A percentile compares a stretch with the other conserved stretches of the same genome.
These are phyloP conservation scores for Solanum chmielewskii DNA, from an alignment of 257 asterid species.

Conservation along the genomic window DNA sequence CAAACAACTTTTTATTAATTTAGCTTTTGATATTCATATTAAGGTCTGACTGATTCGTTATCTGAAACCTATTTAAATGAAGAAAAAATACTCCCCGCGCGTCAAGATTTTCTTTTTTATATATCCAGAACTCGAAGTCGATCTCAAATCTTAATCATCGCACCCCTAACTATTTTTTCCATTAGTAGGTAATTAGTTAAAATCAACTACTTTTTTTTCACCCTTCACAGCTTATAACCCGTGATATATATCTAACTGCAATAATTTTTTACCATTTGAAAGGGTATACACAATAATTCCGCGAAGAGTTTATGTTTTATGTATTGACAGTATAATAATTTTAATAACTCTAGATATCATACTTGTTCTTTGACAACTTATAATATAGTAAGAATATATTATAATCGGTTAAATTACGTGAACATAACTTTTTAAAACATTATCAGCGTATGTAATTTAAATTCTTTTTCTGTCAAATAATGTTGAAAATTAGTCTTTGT, in stretches of 20 bases:
- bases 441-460: neutral
- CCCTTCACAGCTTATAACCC: neutral
- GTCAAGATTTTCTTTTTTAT: neutral
- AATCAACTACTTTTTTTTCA: neutral
- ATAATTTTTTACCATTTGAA: neutral
- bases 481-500: neutral
- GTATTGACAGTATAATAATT: neutral
- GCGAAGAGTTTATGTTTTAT: neutral
- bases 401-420: neutral
- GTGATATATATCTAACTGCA: neutral
- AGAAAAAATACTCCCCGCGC: neutral
- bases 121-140: neutral
- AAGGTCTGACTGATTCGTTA: neutral
- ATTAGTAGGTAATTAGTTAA: neutral
- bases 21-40: neutral
- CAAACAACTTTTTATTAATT: neutral
- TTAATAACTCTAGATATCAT: neutral
- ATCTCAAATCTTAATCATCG: neutral
- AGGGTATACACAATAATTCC: neutral
- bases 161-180: neutral
- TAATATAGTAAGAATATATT: neutral
- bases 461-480: neutral
- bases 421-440: neutral
- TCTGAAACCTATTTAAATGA: neutral
- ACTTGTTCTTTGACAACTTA: neutral